A percentile compares a stretch with the other conserved stretches of the same genome.
Conservation (phyloP, 768 basidiomycete genomes). For the Chalciporus chontae region DNA sequence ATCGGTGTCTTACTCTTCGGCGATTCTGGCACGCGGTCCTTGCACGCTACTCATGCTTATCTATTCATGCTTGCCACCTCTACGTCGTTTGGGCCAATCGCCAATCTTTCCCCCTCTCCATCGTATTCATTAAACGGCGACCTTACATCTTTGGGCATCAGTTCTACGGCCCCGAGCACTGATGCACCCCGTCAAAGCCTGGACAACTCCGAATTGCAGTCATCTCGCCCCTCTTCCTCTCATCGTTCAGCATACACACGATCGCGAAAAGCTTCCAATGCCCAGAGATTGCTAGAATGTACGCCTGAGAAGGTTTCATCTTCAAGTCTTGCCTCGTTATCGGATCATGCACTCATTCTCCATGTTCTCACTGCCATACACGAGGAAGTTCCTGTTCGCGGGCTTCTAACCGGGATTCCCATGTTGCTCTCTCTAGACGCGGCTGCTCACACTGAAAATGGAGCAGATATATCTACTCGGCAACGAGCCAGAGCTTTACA, state of each 20-base stretch:
- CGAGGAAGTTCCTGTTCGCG: constrained; percentile 69
- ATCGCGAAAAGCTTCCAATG: constrained; percentile 53
- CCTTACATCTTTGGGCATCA: constrained; percentile 24
- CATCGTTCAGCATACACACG: constrained; percentile 52
- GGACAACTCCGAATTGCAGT: constrained; percentile 20
- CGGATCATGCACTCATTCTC: constrained; percentile 73
- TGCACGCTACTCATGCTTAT: constrained; percentile 80
- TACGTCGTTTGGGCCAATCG: constrained; percentile 50
- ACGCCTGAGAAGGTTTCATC: constrained; percentile 41
- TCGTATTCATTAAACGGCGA: constrained; percentile 35
- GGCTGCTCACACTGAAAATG: constrained; percentile 43
- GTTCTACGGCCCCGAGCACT: constrained; percentile 32
- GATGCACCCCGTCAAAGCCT: constrained; percentile 22
- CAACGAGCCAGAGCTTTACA: constrained; percentile 53
- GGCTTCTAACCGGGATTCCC: constrained; percentile 73
- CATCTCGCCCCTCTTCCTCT: constrained; percentile 35
- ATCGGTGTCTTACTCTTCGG: constrained; percentile 50
- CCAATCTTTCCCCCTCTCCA: constrained; percentile 40
- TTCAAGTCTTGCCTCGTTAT: constrained; percentile 54
- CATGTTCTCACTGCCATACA: constrained; percentile 66
- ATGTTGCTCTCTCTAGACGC: constrained; percentile 78
- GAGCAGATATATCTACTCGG: constrained; percentile 35
- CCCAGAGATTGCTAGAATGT: constrained; percentile 50
- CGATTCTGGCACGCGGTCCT: constrained; percentile 64
- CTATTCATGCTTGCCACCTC: constrained; percentile 76